Conservation (phyloP, 2,329 filamentous ascomycete species). For the Apiospora sp. region DNA sequence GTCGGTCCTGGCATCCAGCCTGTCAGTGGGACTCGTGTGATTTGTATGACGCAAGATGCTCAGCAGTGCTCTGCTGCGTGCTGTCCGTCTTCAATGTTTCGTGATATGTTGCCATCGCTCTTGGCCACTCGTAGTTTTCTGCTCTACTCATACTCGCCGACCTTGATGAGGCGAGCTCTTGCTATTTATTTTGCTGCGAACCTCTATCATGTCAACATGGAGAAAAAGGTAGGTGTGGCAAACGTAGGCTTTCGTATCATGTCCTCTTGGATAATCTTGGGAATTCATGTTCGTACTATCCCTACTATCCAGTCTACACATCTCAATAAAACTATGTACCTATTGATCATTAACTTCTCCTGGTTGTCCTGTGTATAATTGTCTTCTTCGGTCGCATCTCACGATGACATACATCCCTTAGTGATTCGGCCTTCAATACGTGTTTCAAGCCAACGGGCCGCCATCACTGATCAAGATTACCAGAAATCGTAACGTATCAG, state of each 20-base stretch:
- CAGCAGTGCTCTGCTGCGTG: not conserved
- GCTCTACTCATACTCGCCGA: not conserved
- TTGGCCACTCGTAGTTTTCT: no score
- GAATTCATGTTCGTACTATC: not conserved
- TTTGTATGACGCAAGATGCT: not conserved
- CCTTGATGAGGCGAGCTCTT: not conserved
- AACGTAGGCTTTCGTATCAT: not conserved
- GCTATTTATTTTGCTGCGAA: not conserved
- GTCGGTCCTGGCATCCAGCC: constrained; percentile 7
- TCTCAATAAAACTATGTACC: not conserved
- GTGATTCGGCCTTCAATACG: constrained; percentile 46
- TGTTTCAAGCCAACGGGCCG: constrained; percentile 45
- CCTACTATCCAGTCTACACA: no score
- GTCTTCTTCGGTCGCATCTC: constrained; percentile 48
- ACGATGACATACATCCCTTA: constrained; percentile 47
- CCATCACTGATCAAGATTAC: no score
- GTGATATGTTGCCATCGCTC: not conserved
- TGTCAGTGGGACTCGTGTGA: not conserved
- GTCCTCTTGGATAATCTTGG: not conserved
- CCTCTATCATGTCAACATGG: not conserved
- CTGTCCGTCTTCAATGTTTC: not conserved
- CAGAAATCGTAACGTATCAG: no score
- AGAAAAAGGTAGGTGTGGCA: not conserved
- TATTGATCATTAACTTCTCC: not conserved
- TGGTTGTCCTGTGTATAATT: not conserved